phyloP scores from a whole-genome alignment of 2,329 filamentous ascomycete genomes.

The Neopestalotiopsis sp. region DNA sequence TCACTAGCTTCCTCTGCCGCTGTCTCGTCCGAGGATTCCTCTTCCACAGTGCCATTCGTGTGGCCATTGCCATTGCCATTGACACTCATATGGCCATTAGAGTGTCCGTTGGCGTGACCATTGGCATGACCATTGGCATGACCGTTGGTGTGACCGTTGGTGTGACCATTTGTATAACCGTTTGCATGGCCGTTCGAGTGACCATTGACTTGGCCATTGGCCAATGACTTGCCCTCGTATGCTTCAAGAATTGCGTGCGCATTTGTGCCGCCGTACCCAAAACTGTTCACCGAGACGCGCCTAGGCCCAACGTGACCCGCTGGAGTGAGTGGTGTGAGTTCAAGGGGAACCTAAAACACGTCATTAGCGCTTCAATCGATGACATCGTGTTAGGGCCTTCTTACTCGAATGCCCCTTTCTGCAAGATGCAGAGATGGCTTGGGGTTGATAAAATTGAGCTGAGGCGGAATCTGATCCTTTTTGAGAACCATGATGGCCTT shows the following conservation, averaged over 20 bases:
- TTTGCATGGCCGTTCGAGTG: too few species aligned
- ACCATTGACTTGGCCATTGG: constrained; percentile 3
- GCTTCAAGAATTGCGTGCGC: constrained; percentile 23
- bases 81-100: not conserved
- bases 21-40: not conserved
- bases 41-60: not conserved
- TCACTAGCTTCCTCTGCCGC: not conserved
- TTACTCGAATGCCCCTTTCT: constrained; percentile 16
- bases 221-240: constrained; percentile 16
- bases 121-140: too few species aligned
- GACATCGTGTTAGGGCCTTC: not conserved
- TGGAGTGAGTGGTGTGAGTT: constrained; percentile 11
- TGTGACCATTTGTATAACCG: constrained; percentile 8
- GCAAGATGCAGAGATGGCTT: constrained; percentile 23
- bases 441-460: constrained; percentile 26
- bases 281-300: constrained; percentile 26
- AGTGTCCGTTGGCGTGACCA: not conserved
- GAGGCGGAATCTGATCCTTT: constrained; percentile 33
- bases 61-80: constrained; percentile 10
- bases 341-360: not conserved
- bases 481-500: constrained; percentile 38
- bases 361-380: not conserved
- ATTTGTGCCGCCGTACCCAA: constrained; percentile 26
- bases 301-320: constrained; percentile 22
- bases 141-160: not conserved